Evolutionary conservation across 83 land plant species (phyloP), one percentile per base, ranked within the genome.

Genomic region (Diphasiastrum complanatum): DNA sequence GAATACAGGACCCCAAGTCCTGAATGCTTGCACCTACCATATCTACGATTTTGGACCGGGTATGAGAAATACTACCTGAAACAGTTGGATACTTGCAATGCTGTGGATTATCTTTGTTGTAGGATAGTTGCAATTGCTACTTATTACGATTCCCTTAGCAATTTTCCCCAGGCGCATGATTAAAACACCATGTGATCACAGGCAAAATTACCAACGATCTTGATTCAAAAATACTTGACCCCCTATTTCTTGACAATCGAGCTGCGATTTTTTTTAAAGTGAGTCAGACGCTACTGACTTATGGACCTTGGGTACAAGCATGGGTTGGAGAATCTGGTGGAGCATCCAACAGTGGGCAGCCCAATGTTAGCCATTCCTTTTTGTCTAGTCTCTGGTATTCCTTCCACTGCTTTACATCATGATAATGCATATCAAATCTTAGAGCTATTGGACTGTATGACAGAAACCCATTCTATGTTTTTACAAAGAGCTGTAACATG

Each of bases 271-370:
- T 79, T 45, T 51, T 43, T 0, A 26, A 36, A 10, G 81, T 87
- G 11, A 70, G 74, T 34, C 41, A 33, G 28, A 61, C 76, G 28
- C 45, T 85, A 23, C 41, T 33, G 29, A 68, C 46, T 2, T 62
- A 77, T 12, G 71, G 55, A 25, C 65, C 77, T 32, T 49, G 71
- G 35, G 64, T 71, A 11, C 53, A 38, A 38, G 85, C 88, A 1
- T 84, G 88, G 88, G 84, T 84, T 54, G 85, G 88, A 18, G 88
- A 84, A 62, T 68, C 88, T 0, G 88, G 88, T 10, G 88, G 85
- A 8, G 82, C 85, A 14, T 78, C 72, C 45, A 81, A 81, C 61
- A 84, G 85, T 51, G 88, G 88, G 25, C 77, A 51, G 11, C 61
- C 66, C 37, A 79, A 29, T 53, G 82, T 84, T 4, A 68, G 74